Percentiles rank a stretch among this genome's conserved stretches.
Conservation (phyloP, 2,329 filamentous ascomycete genomes). For the Rutstroemia sp. region DNA sequence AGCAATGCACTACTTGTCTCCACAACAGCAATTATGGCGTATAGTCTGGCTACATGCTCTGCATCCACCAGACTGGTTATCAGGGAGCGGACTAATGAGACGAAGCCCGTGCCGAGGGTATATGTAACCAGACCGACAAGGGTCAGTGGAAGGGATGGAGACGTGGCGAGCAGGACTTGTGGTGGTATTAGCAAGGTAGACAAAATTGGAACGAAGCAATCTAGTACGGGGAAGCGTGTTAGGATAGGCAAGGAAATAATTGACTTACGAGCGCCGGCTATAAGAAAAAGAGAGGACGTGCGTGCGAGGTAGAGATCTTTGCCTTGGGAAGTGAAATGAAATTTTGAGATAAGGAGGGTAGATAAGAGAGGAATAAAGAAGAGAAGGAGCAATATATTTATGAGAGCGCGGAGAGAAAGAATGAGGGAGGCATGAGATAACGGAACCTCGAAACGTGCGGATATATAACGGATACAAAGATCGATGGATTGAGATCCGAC, state of each 20-base stretch:
- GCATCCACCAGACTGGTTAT: constrained; percentile 23
- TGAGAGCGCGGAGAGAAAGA: constrained; percentile 22
- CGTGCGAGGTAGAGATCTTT: constrained; percentile 25
- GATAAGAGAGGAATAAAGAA: constrained; percentile 21
- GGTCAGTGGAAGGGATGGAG: constrained; percentile 18
- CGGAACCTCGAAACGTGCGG: constrained; percentile 22
- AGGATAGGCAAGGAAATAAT: too few relatives aligned
- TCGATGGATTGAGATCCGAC: constrained; percentile 14
- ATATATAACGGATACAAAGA: constrained; percentile 24
- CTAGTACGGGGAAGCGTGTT: too few relatives aligned
- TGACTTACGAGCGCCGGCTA: constrained; percentile 9
- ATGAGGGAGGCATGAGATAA: constrained; percentile 20
- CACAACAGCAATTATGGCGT: constrained; percentile 22
- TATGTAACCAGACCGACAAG: constrained; percentile 20
- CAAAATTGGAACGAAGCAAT: too few relatives aligned
- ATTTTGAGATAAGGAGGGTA: constrained; percentile 13
- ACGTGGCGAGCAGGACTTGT: constrained; percentile 16
- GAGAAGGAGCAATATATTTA: constrained; percentile 24
- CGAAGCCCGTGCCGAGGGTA: constrained; percentile 24
- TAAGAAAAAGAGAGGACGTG: constrained; percentile 16
- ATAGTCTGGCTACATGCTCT: constrained; percentile 23
- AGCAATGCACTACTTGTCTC: constrained; percentile 21
- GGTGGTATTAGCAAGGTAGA: too few relatives aligned
- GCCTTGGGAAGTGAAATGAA: constrained; percentile 13
- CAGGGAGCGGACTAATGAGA: constrained; percentile 15